A percentile compares a stretch with the other conserved stretches of the same genome.
Conservation (phyloP, 139 green algal species). For the Dunaliella sp. region DNA sequence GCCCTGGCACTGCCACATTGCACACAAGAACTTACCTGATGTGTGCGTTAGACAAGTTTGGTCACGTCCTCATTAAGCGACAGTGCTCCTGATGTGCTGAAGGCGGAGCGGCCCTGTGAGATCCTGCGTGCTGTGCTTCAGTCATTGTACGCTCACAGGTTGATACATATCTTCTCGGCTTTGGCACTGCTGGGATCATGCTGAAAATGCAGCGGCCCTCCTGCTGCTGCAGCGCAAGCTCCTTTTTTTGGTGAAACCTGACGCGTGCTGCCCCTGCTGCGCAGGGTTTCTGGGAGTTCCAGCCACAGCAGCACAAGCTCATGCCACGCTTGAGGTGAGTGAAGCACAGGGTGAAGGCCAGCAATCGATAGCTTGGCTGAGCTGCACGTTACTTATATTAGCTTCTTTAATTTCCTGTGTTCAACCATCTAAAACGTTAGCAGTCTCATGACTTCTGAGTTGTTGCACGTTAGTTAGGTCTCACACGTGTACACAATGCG, state of each 20-base stretch:
- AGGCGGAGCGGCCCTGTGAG: not conserved
- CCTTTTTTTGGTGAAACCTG: not conserved
- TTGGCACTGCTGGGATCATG: not conserved
- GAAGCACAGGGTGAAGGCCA: not conserved
- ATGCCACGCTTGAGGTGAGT: slow-evolving; percentile 55
- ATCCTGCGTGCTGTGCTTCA: not conserved
- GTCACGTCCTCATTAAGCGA: not conserved
- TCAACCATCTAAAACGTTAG: too few species aligned
- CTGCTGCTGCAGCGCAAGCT: not conserved
- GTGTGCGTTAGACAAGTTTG: too few species aligned
- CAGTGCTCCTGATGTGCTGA: not conserved
- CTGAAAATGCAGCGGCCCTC: not conserved
- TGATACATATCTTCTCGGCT: not conserved
- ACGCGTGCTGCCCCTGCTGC: not conserved
- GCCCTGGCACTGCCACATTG: too few species aligned
- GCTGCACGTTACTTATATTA: not conserved
- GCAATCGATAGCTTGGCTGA: not conserved
- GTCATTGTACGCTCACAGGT: not conserved
- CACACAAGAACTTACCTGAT: too few species aligned
- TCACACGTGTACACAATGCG: not conserved
- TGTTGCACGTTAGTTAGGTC: not conserved
- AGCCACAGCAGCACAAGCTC: slow-evolving; percentile 48
- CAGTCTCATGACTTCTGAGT: not conserved
- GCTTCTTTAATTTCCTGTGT: not conserved
- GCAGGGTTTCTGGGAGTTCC: slow-evolving; percentile 61